These are phyloP conservation scores for Apocynum venetum DNA, from an alignment of 257 asterid species.

Conservation along the genomic window DNA sequence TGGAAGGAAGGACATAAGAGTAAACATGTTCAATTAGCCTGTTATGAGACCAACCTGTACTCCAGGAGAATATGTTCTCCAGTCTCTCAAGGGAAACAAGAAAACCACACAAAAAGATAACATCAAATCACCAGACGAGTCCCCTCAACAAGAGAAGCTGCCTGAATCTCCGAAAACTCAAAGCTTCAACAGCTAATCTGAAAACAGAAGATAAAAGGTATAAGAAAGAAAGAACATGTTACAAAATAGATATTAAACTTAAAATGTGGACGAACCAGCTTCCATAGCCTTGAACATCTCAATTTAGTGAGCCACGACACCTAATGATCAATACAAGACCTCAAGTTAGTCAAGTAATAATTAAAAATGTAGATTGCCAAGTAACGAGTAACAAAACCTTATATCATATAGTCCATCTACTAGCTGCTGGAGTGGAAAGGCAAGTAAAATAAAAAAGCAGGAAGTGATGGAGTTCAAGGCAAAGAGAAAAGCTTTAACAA, in stretches of 20 bases:
- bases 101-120: not conserved
- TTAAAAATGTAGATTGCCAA: not conserved
- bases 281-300: slow-evolving; percentile 32
- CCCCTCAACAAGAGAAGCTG: not conserved
- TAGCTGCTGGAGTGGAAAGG: not conserved
- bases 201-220: not conserved
- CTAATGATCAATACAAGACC: slow-evolving; percentile 34
- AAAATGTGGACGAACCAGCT: slow-evolving; percentile 32
- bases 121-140: not conserved
- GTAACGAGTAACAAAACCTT: not conserved
- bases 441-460: not conserved
- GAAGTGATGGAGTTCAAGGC: not conserved
- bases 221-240: not conserved
- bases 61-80: not conserved
- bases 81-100: not conserved
- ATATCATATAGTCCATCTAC: not conserved
- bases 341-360: slow-evolving; percentile 15
- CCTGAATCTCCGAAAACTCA: not conserved
- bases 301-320: slow-evolving; percentile 98
- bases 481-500: not conserved
- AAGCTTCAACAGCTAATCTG: slow-evolving; percentile 16
- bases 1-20: not conserved
- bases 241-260: not conserved
- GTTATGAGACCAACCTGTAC: not conserved
- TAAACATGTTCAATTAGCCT: not conserved